Evolutionary conservation across 352 stramenopile species (phyloP).

Genomic region (Thraustotheca clavata): DNA sequence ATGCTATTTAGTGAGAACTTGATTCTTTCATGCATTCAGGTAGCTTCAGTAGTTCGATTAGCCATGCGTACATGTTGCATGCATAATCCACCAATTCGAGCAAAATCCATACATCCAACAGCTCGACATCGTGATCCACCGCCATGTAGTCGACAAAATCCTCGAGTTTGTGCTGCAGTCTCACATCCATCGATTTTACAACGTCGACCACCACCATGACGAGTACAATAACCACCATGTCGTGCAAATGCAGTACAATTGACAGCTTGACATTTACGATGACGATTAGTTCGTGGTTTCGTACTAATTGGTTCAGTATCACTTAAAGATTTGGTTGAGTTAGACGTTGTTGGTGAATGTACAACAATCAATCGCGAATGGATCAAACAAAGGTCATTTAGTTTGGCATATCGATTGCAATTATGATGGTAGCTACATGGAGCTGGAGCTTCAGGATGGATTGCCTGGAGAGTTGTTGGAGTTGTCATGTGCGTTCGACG

Average conservation of each 20-base stretch:
- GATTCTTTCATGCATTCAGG: not conserved
- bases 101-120: conserved; percentile 23
- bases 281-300: not conserved
- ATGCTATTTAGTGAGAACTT: not conserved
- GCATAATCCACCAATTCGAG: conserved; percentile 17
- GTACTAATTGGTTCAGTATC: not conserved
- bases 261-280: not conserved
- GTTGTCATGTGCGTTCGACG: not conserved
- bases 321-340: not conserved
- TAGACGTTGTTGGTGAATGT: not conserved
- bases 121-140: not conserved
- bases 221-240: not conserved
- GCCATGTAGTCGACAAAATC: conserved; percentile 4
- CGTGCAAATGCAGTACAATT: not conserved
- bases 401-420: conserved; percentile 14
- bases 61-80: conserved; percentile 12
- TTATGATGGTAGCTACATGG: conserved; percentile 7
- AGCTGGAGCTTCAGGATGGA: not conserved
- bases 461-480: not conserved
- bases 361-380: not conserved
- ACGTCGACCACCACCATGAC: conserved; percentile 9
- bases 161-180: not conserved
- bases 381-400: conserved; percentile 6
- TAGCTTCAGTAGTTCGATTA: not conserved
- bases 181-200: conserved; percentile 14